Base-by-base conservation (phyloP, 345 rosid genomes). In the Arabis hirsuta region DNA sequence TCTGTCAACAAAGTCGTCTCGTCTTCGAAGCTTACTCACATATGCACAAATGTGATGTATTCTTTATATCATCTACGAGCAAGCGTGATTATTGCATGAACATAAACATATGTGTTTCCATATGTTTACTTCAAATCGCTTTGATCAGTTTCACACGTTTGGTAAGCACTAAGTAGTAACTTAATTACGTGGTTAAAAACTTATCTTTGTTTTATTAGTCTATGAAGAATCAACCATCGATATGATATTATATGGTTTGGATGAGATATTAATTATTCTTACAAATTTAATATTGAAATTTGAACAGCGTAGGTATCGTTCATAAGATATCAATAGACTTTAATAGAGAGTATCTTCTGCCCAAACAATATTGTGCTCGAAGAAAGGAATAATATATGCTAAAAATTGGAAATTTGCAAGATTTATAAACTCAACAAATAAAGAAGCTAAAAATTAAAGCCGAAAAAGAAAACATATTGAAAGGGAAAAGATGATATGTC, bases 401-500 rank as follows among this genome's bases (percentile, higher is more conserved):
- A 4, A 52, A 27, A 57, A 3, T 0, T 10, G 8, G 14, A 24
- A 32, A 56, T 32, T 59, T 4, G 5, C 9, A 61, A 11, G 26
- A 44, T 51, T 9, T 56, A 12, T 20, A 50, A 2, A 36, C 41
- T 16, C 8, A 50, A 31, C 9, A 34, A 52, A 7, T 2, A 42
- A 59, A 65, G 58, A 38, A 46, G 43, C 2, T 7, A 6, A 20
- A 62, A 16, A 16, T 16, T 16, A 62, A 67, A 44, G 58, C 34
- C 16, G 10, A 62, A 70, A 63, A 76, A n/a, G 51, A 70, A 60
- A 69, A 76, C 66, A 70, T 47, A 76, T 47, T 48, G 71, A 76
- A 46, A 70, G 55, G 65, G 75, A 76, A 76, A 62, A 76, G 79
- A 69, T 76, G 71, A 70, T 47, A 63, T 76, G 72, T 62, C 65